These are phyloP conservation scores for Nigrograna mackinnonii DNA, from an alignment of 2,329 filamentous ascomycete species.

Conservation along the genomic window DNA sequence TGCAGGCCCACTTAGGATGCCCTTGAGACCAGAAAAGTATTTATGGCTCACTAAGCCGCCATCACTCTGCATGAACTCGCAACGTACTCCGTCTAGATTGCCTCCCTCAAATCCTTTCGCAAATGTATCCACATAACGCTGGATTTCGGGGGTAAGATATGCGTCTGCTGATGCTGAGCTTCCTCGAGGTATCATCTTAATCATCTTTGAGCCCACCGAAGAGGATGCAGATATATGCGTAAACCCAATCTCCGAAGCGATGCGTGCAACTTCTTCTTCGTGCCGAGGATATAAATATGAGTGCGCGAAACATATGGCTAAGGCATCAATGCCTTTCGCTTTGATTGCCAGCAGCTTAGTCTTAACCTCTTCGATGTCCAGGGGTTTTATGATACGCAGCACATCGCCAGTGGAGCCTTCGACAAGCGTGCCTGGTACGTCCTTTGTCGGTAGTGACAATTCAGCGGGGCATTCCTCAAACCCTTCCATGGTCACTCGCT, in stretches of 20 bases:
- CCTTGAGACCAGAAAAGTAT: too few relatives aligned
- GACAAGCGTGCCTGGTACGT: background rate
- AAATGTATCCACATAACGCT: slow-evolving; percentile 74
- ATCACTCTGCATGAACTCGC: slow-evolving; percentile 90
- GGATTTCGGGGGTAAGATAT: slow-evolving; percentile 74
- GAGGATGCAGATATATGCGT: slow-evolving; percentile 74
- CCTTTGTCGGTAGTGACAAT: background rate
- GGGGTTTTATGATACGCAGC: background rate
- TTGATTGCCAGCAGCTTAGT: background rate
- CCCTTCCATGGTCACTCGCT: slow-evolving; percentile 10
- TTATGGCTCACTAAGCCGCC: slow-evolving; percentile 58
- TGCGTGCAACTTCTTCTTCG: slow-evolving; percentile 72
- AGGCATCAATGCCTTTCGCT: slow-evolving; percentile 67
- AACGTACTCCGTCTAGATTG: slow-evolving; percentile 71
- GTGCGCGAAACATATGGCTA: slow-evolving; percentile 86
- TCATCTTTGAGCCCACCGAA: slow-evolving; percentile 76
- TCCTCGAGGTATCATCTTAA: slow-evolving; percentile 72
- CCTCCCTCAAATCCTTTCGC: slow-evolving; percentile 73
- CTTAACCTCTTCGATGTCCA: background rate
- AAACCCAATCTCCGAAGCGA: slow-evolving; percentile 79
- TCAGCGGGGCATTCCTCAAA: background rate
- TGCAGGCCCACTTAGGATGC: too few relatives aligned
- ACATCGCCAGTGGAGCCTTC: background rate
- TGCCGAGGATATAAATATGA: slow-evolving; percentile 85
- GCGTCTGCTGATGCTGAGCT: slow-evolving; percentile 77